Percentiles rank a stretch among this genome's conserved stretches.
These are phyloP conservation scores for Salicornia ramosissima DNA, from an alignment of 148 eudicot species.

Conservation along the genomic window DNA sequence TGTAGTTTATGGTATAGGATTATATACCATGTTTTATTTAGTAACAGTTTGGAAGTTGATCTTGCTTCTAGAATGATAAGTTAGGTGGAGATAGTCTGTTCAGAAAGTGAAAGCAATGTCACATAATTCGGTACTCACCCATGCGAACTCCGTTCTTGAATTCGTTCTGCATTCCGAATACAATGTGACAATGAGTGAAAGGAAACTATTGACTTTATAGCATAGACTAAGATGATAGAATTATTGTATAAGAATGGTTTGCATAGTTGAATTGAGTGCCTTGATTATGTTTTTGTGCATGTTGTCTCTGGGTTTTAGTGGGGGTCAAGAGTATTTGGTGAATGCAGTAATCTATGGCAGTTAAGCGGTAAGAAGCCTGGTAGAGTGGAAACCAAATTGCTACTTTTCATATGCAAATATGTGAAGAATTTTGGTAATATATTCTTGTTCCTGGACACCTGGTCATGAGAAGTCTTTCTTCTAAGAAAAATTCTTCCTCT, in stretches of 20 bases:
- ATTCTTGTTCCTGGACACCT: neutral
- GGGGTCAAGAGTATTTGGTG: neutral
- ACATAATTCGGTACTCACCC: too few relatives aligned
- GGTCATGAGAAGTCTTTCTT: neutral
- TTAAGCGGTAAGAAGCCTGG: neutral
- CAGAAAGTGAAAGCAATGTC: too few relatives aligned
- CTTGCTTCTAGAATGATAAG: slow-evolving; percentile 4
- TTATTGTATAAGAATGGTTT: neutral
- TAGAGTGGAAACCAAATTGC: neutral
- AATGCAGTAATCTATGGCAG: neutral
- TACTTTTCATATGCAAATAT: neutral
- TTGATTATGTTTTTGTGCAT: neutral
- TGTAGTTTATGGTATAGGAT: neutral
- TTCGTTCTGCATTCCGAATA: too few relatives aligned
- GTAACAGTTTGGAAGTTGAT: neutral
- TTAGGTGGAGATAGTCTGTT: slow-evolving; percentile 5
- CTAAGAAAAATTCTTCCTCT: neutral
- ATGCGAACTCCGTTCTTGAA: too few relatives aligned
- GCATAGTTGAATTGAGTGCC: neutral
- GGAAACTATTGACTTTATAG: slow-evolving; percentile 1
- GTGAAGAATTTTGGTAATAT: neutral
- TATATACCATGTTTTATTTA: neutral
- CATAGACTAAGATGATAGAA: neutral
- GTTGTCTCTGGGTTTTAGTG: slow-evolving; percentile 3
- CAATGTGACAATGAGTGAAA: too few relatives aligned